Evolutionary conservation across 2,329 filamentous ascomycete genomes (phyloP).

Genomic region (Cladophialophora psammophila): DNA sequence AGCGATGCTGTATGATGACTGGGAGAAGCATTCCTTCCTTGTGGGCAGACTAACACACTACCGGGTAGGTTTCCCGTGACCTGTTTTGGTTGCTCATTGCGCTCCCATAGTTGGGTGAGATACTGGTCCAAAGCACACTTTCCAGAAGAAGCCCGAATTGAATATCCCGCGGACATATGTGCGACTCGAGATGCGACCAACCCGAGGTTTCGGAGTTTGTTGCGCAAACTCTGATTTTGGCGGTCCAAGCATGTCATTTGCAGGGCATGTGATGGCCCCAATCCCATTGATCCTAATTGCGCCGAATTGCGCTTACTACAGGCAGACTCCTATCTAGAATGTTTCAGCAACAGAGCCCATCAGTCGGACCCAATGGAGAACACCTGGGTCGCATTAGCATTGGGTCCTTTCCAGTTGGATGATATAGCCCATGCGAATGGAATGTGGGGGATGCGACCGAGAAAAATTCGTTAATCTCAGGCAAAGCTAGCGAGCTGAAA

Average conservation of each 20-base stretch:
- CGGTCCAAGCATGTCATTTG: slow-evolving; percentile 14
- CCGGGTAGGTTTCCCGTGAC: background rate
- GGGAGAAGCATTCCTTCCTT: background rate
- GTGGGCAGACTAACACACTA: background rate
- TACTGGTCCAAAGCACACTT: background rate
- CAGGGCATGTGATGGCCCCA: slow-evolving; percentile 21
- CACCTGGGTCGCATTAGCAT: background rate
- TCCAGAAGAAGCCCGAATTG: background rate
- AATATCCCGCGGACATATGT: slow-evolving; percentile 12
- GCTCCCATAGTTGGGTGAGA: background rate
- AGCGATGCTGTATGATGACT: background rate
- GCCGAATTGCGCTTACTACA: slow-evolving; percentile 18
- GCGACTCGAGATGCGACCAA: slow-evolving; percentile 12
- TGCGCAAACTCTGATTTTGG: slow-evolving; percentile 28
- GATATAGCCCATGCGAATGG: slow-evolving; percentile 15
- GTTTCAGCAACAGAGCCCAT: slow-evolving; percentile 8
- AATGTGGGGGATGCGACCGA: slow-evolving; percentile 24
- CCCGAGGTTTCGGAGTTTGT: slow-evolving; percentile 18
- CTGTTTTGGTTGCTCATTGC: background rate
- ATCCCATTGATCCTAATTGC: slow-evolving; percentile 12
- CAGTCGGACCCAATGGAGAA: slow-evolving; percentile 1
- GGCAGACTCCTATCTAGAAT: slow-evolving; percentile 13
- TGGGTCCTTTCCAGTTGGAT: background rate
- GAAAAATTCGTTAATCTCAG: slow-evolving; percentile 23
- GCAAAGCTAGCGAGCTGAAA: slow-evolving; percentile 2